These are phyloP conservation scores for Alternaria ventricosa DNA, from an alignment of 2,329 filamentous ascomycete species.

Conservation along the genomic window DNA sequence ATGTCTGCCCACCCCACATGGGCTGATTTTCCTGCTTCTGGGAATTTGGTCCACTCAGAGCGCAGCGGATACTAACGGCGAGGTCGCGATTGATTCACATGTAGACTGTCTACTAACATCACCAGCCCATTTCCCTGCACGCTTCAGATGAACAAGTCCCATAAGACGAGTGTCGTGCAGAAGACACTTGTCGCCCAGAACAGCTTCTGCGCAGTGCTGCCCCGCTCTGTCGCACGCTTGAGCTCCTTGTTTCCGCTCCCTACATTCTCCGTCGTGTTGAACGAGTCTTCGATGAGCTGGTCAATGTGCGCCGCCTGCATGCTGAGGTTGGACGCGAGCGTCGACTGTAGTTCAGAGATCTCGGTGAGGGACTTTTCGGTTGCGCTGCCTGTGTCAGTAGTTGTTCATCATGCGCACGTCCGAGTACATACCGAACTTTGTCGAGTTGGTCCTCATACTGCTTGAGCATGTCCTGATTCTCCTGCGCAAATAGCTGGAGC, in stretches of 20 bases:
- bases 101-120: slow-evolving; percentile 10
- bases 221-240: slow-evolving; percentile 73
- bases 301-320: slow-evolving; percentile 89
- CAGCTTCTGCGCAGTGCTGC: slow-evolving; percentile 57
- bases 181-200: slow-evolving; percentile 57
- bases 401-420: background rate
- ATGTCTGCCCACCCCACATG: slow-evolving; percentile 16
- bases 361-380: slow-evolving; percentile 91
- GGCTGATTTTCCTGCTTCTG: slow-evolving; percentile 25
- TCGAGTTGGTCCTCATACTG: slow-evolving; percentile 94
- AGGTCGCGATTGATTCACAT: slow-evolving; percentile 14
- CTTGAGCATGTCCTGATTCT: slow-evolving; percentile 90
- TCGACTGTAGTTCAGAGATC: slow-evolving; percentile 89
- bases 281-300: slow-evolving; percentile 83
- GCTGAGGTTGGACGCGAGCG: slow-evolving; percentile 83
- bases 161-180: slow-evolving; percentile 55
- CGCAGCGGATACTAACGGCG: slow-evolving; percentile 11
- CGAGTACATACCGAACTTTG: slow-evolving; percentile 79
- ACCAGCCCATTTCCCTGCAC: background rate
- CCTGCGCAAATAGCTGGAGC: slow-evolving; percentile 89
- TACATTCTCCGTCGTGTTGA: slow-evolving; percentile 83
- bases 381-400: slow-evolving; percentile 61
- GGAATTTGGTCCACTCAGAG: slow-evolving; percentile 22
- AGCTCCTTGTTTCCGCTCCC: slow-evolving; percentile 89
- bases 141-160: slow-evolving; percentile 57